phyloP scores from a whole-genome alignment of 1,139 yeast species.

The Nematodospora anomalae region DNA sequence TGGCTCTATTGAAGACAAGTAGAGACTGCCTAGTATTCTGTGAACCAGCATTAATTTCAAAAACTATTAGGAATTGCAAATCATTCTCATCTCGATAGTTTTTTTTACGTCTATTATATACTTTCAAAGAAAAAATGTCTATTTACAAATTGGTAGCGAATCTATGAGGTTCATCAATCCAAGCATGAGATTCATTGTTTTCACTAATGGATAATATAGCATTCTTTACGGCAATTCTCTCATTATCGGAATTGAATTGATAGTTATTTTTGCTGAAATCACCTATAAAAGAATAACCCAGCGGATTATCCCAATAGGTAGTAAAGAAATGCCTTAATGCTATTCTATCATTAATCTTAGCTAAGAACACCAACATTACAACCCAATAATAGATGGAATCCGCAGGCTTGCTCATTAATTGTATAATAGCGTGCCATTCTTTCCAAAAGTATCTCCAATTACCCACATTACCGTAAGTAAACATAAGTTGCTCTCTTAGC shows the following conservation, averaged over 20 bases:
- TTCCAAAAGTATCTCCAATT: constrained; percentile 43
- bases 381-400: constrained; percentile 30
- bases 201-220: constrained; percentile 23
- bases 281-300: constrained; percentile 24
- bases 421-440: constrained; percentile 32
- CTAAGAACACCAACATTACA: constrained; percentile 35
- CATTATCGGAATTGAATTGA: constrained; percentile 22
- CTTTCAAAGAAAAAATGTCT: too few relatives aligned
- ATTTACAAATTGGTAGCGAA: constrained; percentile 12
- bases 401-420: constrained; percentile 6
- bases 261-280: constrained; percentile 20
- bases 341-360: constrained; percentile 26
- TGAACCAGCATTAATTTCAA: constrained; percentile 25
- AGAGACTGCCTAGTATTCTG: constrained; percentile 66
- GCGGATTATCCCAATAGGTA: constrained; percentile 30
- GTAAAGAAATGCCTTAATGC: constrained; percentile 35
- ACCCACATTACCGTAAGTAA: constrained; percentile 41
- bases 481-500: constrained; percentile 34
- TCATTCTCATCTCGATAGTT: neutral
- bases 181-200: constrained; percentile 7
- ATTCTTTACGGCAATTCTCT: constrained; percentile 22
- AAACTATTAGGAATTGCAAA: neutral
- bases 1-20: constrained; percentile 60
- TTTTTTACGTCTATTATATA: too few relatives aligned
- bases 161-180: constrained; percentile 16